Evolutionary conservation across 257 asterid genomes (phyloP).

Genomic region (Coffea canephora): DNA sequence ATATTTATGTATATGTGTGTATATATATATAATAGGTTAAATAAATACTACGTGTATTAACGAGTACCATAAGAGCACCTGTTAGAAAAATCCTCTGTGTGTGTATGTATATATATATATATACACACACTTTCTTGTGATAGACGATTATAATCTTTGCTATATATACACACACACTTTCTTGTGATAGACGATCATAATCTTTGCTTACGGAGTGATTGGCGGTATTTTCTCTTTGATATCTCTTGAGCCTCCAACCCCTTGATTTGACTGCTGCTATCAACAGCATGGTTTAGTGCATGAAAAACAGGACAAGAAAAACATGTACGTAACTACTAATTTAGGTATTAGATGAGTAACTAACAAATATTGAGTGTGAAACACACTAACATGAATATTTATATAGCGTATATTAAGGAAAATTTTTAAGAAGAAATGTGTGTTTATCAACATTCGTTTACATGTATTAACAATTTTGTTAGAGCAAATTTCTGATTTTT

Average conservation of each 20-base stretch:
- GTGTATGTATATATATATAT: too few species aligned
- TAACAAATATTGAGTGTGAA: slow-evolving; percentile 1
- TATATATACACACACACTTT: background rate
- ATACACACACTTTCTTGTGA: background rate
- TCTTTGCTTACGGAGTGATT: slow-evolving; percentile 38
- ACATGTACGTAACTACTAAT: background rate
- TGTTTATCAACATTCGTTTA: background rate
- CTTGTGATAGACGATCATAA: background rate
- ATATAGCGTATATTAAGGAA: background rate
- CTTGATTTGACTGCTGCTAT: background rate
- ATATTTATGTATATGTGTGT: too few species aligned
- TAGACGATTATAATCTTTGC: slow-evolving; percentile 1
- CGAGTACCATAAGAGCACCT: too few species aligned
- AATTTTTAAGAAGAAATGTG: background rate
- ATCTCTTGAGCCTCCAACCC: slow-evolving; percentile 13
- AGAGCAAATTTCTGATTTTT: background rate
- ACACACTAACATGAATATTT: background rate
- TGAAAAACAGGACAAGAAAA: background rate
- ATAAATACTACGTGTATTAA: too few species aligned
- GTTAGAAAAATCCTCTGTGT: too few species aligned
- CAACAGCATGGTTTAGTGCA: background rate
- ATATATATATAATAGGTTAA: too few species aligned
- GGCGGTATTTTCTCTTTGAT: slow-evolving; percentile 24
- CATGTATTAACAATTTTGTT: background rate
- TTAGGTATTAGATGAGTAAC: background rate